Evolutionary conservation across 768 basidiomycete species (phyloP).

Genomic region (Lactarius evosmus): DNA sequence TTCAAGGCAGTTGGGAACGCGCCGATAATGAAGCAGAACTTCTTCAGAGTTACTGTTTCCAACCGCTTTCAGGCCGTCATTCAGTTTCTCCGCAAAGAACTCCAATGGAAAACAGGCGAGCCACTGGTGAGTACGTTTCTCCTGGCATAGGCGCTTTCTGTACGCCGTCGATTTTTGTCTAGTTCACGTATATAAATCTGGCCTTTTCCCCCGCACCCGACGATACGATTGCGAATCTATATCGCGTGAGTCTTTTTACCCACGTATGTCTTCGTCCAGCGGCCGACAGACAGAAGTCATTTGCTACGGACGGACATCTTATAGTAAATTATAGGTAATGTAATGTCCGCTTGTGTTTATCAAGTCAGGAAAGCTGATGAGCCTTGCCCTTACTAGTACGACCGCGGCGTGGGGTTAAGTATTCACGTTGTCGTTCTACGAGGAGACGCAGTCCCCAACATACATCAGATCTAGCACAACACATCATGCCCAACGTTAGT

Average conservation of each 20-base stretch:
- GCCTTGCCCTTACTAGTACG: conserved; percentile 38
- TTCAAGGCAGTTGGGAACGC: conserved; percentile 98
- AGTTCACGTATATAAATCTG: conserved; percentile 79
- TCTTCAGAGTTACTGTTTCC: conserved; percentile 94
- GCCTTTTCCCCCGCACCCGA: conserved; percentile 77
- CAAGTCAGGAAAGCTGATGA: conserved; percentile 5
- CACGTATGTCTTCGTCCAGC: neutral
- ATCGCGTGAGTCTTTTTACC: conserved; percentile 45
- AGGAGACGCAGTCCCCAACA: neutral
- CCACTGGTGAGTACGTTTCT: conserved; percentile 59
- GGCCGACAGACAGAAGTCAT: conserved; percentile 41
- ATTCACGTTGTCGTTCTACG: conserved; percentile 11
- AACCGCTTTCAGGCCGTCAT: conserved; percentile 96
- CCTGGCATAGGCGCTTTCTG: neutral
- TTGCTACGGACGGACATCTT: conserved; percentile 58
- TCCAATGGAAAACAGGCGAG: conserved; percentile 83
- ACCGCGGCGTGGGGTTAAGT: conserved; percentile 55
- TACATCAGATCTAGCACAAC: conserved; percentile 16
- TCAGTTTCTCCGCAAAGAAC: conserved; percentile 84
- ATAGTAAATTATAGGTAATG: conserved; percentile 67
- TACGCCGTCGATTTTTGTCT: neutral
- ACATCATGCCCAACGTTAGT: conserved; percentile 8
- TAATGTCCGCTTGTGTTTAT: conserved; percentile 25
- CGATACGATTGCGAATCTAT: conserved; percentile 68
- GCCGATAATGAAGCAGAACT: conserved; percentile 98